Evolutionary conservation across 2,329 filamentous ascomycete genomes (phyloP), one percentile per base, ranked within the genome.

Genomic region (Ophiocordyceps camponoti-floridani): DNA sequence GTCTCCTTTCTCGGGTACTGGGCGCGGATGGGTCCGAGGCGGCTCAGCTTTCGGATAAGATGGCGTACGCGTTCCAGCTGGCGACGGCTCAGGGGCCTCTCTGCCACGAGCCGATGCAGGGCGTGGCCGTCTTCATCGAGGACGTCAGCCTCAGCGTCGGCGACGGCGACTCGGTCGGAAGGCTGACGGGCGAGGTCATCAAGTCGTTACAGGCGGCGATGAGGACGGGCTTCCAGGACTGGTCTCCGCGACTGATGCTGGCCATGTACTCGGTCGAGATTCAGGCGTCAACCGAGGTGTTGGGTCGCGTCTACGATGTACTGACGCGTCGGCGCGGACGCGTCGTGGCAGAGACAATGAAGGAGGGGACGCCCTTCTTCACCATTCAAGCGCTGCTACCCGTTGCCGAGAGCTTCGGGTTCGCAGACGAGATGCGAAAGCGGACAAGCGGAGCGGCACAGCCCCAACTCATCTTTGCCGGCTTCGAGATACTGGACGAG

Each of bases 191-290:
- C 49, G 91, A 96, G 64, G 77, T 94, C 41, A 94, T 98, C 66
- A 87, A 87, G 60, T 82, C 84, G 0, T 79, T 89, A 16, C 85
- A 89, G 52, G 79, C 85, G 41, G 75, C 80, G n/a, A 86, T 98
- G 48, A 76, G 81, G 43, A 70, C 80, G 50, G 89, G 81, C 19
- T 94, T 96, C 68, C 69, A 95, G 16, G 91, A 96, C 68, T 98
- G 91, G 91, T 89, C 82, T 37, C 84, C 91, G 0, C 79, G 91
- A n/a, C 75, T 98, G 52, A 77, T 96, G 66, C 77, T 98, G 41
- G 91, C 91, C 44, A 96, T 96, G 86, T 98, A 98, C 67, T 86
- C 78, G 45, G 94, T 89, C 60, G 91, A 96, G 60, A 96, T 98
- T 55, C 91, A 96, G 71, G 87, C 89, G 28, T 88, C 84, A 19